Conservation (phyloP, 805 yeast genomes). For the Candida yuanshanica region DNA sequence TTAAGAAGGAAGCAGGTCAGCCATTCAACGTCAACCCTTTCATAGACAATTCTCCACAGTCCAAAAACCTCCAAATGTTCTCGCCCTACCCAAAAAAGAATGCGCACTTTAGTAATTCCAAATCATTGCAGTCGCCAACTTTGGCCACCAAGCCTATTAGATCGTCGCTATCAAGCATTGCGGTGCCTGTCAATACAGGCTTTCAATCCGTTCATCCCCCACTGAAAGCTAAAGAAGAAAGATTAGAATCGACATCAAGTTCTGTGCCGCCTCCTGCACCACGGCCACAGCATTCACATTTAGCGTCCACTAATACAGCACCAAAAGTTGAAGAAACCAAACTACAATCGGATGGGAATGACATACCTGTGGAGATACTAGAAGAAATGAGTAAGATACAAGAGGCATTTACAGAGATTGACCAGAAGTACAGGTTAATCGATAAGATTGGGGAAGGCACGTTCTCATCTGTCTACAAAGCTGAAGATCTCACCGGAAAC, state of each 20-base stretch:
- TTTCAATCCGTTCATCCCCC: neutral
- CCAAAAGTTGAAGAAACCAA: conserved; percentile 9
- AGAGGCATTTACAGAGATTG: conserved; percentile 47
- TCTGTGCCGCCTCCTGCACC: neutral
- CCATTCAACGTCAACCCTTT: conserved; percentile 15
- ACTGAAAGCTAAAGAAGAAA: neutral
- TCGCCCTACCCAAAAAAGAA: conserved; percentile 15
- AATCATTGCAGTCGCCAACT: neutral
- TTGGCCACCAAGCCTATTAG: neutral
- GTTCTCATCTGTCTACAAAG: conserved; percentile 80
- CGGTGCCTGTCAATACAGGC: neutral
- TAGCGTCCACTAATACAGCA: neutral
- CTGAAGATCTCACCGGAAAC: conserved; percentile 39
- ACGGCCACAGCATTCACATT: conserved; percentile 1
- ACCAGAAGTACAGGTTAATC: conserved; percentile 26
- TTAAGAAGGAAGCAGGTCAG: conserved; percentile 6
- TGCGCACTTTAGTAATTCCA: neutral
- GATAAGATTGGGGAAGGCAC: conserved; percentile 79
- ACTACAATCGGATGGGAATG: conserved; percentile 31
- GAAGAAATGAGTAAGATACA: conserved; percentile 54
- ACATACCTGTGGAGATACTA: conserved; percentile 45
- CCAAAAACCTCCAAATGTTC: conserved; percentile 12
- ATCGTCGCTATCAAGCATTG: too few species aligned
- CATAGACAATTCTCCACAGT: conserved; percentile 9
- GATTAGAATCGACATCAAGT: neutral